Percentiles rank a stretch among this genome's conserved stretches.
These are phyloP conservation scores for Trypanosoma caninum DNA, from an alignment of 208 protist genomes.

Conservation along the genomic window DNA sequence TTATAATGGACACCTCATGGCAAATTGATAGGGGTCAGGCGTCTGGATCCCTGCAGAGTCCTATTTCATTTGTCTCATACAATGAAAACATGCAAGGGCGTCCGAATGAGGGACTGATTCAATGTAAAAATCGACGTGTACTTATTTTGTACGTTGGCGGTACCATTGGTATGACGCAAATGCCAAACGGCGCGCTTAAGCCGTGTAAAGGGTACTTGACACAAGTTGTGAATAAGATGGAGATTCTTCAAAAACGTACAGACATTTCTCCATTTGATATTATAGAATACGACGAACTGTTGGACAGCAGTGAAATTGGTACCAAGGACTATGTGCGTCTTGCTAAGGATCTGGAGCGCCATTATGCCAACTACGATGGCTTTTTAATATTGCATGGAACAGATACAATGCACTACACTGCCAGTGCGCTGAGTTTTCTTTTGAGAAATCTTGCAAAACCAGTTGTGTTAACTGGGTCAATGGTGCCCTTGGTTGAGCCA, in stretches of 20 bases:
- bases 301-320: constrained; percentile 88
- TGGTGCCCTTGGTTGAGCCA: constrained; percentile 87
- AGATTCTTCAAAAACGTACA: constrained; percentile 34
- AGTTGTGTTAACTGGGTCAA: constrained; percentile 95
- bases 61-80: constrained; percentile 11
- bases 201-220: constrained; percentile 69
- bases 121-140: constrained; percentile 26
- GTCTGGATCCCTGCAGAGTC: background rate
- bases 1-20: background rate
- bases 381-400: constrained; percentile 97
- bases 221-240: constrained; percentile 59
- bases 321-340: constrained; percentile 76
- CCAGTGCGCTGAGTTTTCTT: constrained; percentile 94
- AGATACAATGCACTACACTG: constrained; percentile 98
- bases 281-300: constrained; percentile 68
- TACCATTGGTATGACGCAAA: constrained; percentile 89
- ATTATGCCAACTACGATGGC: constrained; percentile 94
- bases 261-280: constrained; percentile 75
- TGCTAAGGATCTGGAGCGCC: constrained; percentile 45
- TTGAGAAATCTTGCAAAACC: constrained; percentile 95
- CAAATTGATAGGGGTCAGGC: too few relatives aligned
- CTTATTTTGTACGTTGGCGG: constrained; percentile 87
- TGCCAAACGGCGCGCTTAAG: constrained; percentile 50
- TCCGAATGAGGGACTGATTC: constrained; percentile 3
- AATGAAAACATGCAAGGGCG: background rate